Conservation (phyloP, 2,329 filamentous ascomycete genomes). For the Lachnellula cervina region DNA sequence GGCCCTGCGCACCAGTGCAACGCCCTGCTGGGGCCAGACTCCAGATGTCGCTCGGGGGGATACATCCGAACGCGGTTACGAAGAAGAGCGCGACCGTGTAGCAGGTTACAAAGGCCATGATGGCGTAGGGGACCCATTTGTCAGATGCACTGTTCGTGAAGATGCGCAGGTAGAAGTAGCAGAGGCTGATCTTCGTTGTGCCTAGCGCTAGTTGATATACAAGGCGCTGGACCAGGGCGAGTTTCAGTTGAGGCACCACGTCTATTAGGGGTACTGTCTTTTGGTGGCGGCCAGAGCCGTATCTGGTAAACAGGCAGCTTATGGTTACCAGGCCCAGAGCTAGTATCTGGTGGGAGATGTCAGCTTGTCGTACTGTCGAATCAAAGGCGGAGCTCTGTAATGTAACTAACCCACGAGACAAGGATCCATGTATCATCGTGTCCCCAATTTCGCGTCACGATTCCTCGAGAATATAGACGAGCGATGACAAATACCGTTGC, state of each 20-base stretch:
- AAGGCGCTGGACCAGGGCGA: constrained; percentile 5
- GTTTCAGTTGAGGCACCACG: neutral
- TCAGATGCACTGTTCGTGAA: constrained; percentile 5
- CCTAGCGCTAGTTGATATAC: constrained; percentile 5
- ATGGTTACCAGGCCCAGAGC: constrained; percentile 7
- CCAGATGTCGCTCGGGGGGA: constrained; percentile 15
- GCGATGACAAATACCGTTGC: constrained; percentile 15
- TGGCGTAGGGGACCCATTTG: neutral
- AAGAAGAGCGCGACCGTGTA: constrained; percentile 10
- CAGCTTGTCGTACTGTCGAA: too few relatives aligned
- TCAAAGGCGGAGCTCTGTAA: neutral
- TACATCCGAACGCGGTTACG: constrained; percentile 13
- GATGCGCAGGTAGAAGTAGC: constrained; percentile 11
- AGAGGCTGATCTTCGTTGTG: constrained; percentile 11
- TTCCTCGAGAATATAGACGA: constrained; percentile 9
- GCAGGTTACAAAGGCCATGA: constrained; percentile 2
- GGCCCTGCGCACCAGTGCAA: constrained; percentile 4
- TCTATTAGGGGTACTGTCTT: neutral
- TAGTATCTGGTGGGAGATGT: neutral
- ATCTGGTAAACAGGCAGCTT: constrained; percentile 3
- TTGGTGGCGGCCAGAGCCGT: constrained; percentile 7
- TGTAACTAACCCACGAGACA: constrained; percentile 12
- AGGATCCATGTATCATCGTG: constrained; percentile 15
- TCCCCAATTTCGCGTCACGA: constrained; percentile 13
- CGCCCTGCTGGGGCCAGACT: constrained; percentile 5